Evolutionary conservation across 352 stramenopile genomes (phyloP).

Genomic region (Phytopythium helicoides): DNA sequence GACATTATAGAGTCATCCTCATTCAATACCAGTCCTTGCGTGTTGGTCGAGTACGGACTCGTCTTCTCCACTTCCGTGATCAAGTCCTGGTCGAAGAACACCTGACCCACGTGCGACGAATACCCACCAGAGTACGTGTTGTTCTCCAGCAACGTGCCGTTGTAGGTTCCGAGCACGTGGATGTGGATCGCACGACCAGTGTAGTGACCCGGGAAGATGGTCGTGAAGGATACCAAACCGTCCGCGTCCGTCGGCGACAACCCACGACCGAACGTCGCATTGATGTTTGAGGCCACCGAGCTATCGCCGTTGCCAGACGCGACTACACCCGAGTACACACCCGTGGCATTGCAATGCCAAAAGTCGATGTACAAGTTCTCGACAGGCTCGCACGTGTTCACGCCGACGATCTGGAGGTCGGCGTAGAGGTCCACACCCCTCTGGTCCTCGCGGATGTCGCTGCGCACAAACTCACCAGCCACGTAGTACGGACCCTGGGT

Average conservation of each 20-base stretch:
- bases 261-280: conserved; percentile 2
- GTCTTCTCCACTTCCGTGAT: background rate
- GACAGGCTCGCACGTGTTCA: no score
- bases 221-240: conserved; percentile 3
- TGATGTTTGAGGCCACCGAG: conserved; percentile 9
- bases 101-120: conserved; percentile 4
- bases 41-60: conserved; percentile 23
- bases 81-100: conserved; percentile 9
- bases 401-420: no score
- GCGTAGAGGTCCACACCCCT: no score
- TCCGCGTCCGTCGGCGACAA: conserved; percentile 1
- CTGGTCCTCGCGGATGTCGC: no score
- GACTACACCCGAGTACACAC: conserved; percentile 23
- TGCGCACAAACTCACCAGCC: conserved; percentile 17
- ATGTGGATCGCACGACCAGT: conserved; percentile 1
- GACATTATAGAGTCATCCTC: conserved; percentile 21
- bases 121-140: background rate
- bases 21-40: conserved; percentile 20
- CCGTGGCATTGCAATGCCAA: conserved; percentile 27
- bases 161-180: conserved; percentile 3
- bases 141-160: conserved; percentile 3
- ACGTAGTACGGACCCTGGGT: conserved; percentile 30
- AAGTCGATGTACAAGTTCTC: no score
- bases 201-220: conserved; percentile 7
- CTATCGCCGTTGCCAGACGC: conserved; percentile 25